Percentiles rank a stretch among this genome's conserved stretches.
These are phyloP conservation scores for Lanmaoa pseudosensibilis DNA, from an alignment of 768 basidiomycete species.

Conservation along the genomic window DNA sequence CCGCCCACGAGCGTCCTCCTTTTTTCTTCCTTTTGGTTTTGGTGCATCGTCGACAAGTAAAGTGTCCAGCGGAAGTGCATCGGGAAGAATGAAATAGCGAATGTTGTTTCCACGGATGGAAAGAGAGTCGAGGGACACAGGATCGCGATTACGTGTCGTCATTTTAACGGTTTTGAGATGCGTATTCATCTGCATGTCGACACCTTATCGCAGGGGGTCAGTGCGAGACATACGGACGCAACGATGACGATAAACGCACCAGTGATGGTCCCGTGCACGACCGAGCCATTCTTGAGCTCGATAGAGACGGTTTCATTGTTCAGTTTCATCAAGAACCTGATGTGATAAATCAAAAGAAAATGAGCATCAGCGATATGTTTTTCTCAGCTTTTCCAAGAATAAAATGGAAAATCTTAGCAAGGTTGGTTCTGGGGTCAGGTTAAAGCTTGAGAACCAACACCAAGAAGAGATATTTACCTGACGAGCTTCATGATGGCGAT, in stretches of 20 bases:
- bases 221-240: neutral
- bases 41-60: slow-evolving; percentile 97
- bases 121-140: slow-evolving; percentile 80
- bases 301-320: slow-evolving; percentile 99
- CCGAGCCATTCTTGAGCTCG: slow-evolving; percentile 96
- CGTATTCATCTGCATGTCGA: slow-evolving; percentile 99
- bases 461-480: slow-evolving; percentile 46
- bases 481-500: slow-evolving; percentile 75
- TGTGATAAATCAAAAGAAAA: slow-evolving; percentile 18
- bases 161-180: slow-evolving; percentile 97
- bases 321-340: slow-evolving; percentile 98
- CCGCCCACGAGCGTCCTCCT: slow-evolving; percentile 73
- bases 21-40: slow-evolving; percentile 90
- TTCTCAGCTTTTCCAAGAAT: slow-evolving; percentile 3
- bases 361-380: slow-evolving; percentile 19
- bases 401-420: neutral
- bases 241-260: slow-evolving; percentile 49
- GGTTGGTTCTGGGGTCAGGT: slow-evolving; percentile 1
- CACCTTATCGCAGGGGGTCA: slow-evolving; percentile 54
- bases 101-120: slow-evolving; percentile 97
- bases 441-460: slow-evolving; percentile 4
- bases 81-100: slow-evolving; percentile 96
- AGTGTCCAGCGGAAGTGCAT: slow-evolving; percentile 94
- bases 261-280: slow-evolving; percentile 95
- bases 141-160: slow-evolving; percentile 88